phyloP scores from a whole-genome alignment of 768 basidiomycete genomes.

The Termitomyces sp. region DNA sequence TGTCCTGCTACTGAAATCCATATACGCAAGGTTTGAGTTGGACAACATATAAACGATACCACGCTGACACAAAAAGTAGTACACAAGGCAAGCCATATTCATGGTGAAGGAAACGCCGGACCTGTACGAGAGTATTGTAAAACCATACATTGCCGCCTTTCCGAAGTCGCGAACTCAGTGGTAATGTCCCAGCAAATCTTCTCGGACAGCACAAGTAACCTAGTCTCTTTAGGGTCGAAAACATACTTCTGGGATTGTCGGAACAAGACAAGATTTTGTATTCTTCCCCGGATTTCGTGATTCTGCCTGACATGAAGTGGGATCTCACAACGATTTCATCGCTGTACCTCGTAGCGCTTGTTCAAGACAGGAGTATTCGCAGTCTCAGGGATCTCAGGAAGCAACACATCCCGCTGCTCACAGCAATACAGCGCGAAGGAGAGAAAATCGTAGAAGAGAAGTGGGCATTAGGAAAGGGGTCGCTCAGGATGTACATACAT shows the following conservation, averaged over 20 bases:
- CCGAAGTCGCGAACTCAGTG: constrained; percentile 78
- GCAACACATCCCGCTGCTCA: constrained; percentile 62
- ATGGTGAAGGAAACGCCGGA: constrained; percentile 84
- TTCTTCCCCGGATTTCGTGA: constrained; percentile 59
- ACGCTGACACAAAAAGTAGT: constrained; percentile 35
- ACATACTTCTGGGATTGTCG: constrained; percentile 72
- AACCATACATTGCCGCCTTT: constrained; percentile 75
- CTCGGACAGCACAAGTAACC: neutral
- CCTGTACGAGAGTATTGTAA: constrained; percentile 64
- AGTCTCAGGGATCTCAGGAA: constrained; percentile 73
- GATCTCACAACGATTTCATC: constrained; percentile 69
- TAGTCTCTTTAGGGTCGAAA: constrained; percentile 60
- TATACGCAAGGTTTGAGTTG: constrained; percentile 62
- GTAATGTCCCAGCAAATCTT: constrained; percentile 29
- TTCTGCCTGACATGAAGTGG: constrained; percentile 98
- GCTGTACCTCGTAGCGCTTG: constrained; percentile 83
- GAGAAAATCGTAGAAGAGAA: constrained; percentile 44
- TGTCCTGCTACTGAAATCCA: constrained; percentile 89
- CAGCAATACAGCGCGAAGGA: constrained; percentile 55
- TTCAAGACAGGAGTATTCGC: constrained; percentile 51
- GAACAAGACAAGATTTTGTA: constrained; percentile 73
- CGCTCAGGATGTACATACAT: constrained; percentile 80
- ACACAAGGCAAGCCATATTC: constrained; percentile 63
- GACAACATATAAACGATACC: neutral
- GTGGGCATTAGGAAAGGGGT: constrained; percentile 61